Conservation (phyloP, 2,329 filamentous ascomycete species). For the Esteya vermicola region DNA sequence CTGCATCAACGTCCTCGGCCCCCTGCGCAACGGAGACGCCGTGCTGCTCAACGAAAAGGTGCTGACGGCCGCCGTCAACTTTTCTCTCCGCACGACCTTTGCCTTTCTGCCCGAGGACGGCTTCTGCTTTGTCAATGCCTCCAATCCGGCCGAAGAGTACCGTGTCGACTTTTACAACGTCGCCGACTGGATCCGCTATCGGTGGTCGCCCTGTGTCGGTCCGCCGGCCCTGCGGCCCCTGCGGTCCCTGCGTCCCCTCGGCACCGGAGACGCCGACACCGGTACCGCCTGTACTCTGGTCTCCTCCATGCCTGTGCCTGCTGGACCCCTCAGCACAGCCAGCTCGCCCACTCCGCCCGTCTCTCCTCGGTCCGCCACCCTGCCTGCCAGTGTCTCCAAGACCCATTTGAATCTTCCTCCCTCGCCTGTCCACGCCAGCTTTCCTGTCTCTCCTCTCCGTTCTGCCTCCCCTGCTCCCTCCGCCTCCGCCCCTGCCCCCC, state of each 20-base stretch:
- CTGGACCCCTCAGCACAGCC: no score
- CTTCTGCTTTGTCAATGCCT: constrained; percentile 68
- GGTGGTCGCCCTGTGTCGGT: constrained; percentile 61
- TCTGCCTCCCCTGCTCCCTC: constrained; percentile 12
- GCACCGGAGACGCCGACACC: no score
- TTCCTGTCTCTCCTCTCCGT: constrained; percentile 6
- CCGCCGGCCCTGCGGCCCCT: constrained; percentile 48
- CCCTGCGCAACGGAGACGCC: constrained; percentile 81
- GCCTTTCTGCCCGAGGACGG: constrained; percentile 76
- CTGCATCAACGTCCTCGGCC: constrained; percentile 84
- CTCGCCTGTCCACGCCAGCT: background rate
- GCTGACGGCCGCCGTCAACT: constrained; percentile 84
- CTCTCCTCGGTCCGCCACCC: no score
- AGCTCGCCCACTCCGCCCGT: no score
- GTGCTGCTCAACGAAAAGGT: constrained; percentile 81
- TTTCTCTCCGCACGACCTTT: constrained; percentile 77
- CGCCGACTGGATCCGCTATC: constrained; percentile 65
- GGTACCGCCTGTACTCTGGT: no score
- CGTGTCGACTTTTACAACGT: constrained; percentile 72
- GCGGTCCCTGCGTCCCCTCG: no score
- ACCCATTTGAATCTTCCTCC: no score
- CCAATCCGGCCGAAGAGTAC: constrained; percentile 64
- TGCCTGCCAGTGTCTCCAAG: no score
- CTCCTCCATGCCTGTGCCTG: no score
- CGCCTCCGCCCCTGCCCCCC: constrained; percentile 12